Base-by-base conservation (phyloP, 2,329 filamentous ascomycete genomes). In the Microdochium bolleyi region DNA sequence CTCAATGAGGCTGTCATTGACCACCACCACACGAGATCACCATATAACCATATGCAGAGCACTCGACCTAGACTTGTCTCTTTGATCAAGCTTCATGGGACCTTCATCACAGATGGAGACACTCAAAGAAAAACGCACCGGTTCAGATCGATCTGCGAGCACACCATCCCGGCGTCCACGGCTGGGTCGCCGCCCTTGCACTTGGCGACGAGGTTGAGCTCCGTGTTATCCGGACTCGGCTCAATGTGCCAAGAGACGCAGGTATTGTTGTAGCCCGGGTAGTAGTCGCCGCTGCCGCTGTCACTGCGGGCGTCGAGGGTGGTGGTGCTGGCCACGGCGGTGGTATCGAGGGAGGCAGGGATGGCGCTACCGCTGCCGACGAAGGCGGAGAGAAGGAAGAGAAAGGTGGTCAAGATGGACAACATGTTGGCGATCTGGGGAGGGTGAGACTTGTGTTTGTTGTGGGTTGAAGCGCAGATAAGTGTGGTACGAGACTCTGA, bases 131-230 rank as follows among this genome's bases (percentile, higher is more conserved):
- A 13, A 14, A 51, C 50, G n/a, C 49, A 54, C 52, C 48, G 14
- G 11, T 54, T 51, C 22, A 54, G 22, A 41, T 51, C 49, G 10
- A 54, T 32, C 41, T 48, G 30, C 44, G 49, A 51, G 32, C 52
- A 54, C 10, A 50, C 38, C 13, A 51, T 25, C 21, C 48, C 49
- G 4, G 13, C 37, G 10, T 48, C 38, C 10, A 48, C 27, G 10
- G 22, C 49, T 11, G 48, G 46, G 21, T 49, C 16, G 16, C 21
- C 49, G 27, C 49, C 27, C 30, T 22, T 32, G 52, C 52, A 54
- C 27, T 49, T 49, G 37, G 52, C 52, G 16, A 54, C 49, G 14
- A 54, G 49, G 19, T 22, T 21, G 16, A 46, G 41, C 21, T 46
- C 3, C 14, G 41, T 22, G n/a, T 46, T 46, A 7, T 22, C 41